Base-by-base conservation (phyloP, 345 rosid species). In the Anacardium occidentale region DNA sequence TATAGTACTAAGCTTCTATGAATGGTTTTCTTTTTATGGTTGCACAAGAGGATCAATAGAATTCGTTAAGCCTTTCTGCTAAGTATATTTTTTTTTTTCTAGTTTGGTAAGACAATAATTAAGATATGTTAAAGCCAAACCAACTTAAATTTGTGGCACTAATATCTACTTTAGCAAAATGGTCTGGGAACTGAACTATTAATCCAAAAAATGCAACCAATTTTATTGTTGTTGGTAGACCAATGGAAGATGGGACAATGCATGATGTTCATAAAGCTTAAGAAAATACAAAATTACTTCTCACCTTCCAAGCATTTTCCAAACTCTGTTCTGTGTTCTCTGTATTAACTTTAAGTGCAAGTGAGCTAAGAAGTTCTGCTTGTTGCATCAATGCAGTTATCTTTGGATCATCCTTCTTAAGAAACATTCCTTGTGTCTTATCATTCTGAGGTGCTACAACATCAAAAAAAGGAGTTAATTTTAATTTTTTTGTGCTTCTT, bases 291-390 rank as follows among this genome's bases (percentile, higher is more conserved):
- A 76, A 42, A 45, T 40, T 15, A 47, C 50, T 61, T 58, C 78
- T 81, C 63, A 90, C 99, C 98, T 91, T 92, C 99, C 97, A 91
- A 56, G 99, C 94, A 89, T 83, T 87, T 81, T 95, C 98, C 71
- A 91, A 87, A 86, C 96, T 86, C 81, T 87, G 91, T 25, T 92
- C 97, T 64, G 92, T 83, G 81, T 80, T 86, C 72, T 92, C 98
- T 40, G 83, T 44, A 62, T 83, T 86, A 61, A 95, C 91, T 88
- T 87, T 95, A 72, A 70, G 64, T 3, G 97, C 88, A 52, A 95
- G 87, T 62, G 99, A 86, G 78, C 88, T 86, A 71, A 95, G 91
- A 79, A 92, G 88, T 80, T 90, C 93, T 29, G 98, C 93, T 85
- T 92, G 99, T 84, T 92, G 91, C 91, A 90, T 82, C 84, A 95